These are phyloP conservation scores for Amaranthus hypochondriacus DNA, from an alignment of 148 eudicot species.

Conservation along the genomic window DNA sequence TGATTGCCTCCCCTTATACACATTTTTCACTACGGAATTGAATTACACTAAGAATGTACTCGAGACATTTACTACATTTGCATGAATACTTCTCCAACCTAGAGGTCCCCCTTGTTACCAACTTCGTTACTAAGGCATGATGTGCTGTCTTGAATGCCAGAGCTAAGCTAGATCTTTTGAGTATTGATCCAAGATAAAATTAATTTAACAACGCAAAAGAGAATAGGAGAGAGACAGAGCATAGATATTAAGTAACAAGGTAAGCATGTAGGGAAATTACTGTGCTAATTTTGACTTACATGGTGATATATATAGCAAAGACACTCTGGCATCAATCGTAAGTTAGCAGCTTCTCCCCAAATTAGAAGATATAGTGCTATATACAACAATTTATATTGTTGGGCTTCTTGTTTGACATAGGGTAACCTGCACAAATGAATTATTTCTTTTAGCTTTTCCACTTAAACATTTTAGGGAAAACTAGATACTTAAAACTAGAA, in stretches of 20 bases:
- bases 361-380: conserved; percentile 88
- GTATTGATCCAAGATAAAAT: not conserved
- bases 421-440: conserved; percentile 65
- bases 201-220: not conserved
- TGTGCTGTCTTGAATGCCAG: too few species aligned
- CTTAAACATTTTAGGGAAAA: not conserved
- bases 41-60: too few species aligned
- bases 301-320: conserved; percentile 96
- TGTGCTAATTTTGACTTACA: conserved; percentile 49
- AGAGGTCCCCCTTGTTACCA: too few species aligned
- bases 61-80: too few species aligned
- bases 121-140: too few species aligned
- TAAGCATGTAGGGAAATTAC: not conserved
- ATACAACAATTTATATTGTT: conserved; percentile 80
- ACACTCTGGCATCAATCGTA: conserved; percentile 94
- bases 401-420: conserved; percentile 86
- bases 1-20: too few species aligned
- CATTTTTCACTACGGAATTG: too few species aligned
- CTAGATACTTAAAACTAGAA: not conserved
- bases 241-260: not conserved
- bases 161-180: not conserved
- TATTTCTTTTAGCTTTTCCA: conserved; percentile 10
- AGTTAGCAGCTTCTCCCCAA: conserved; percentile 99
- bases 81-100: too few species aligned
- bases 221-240: not conserved